Percentiles rank a stretch among this genome's conserved stretches.
phyloP scores from a whole-genome alignment of 2,329 filamentous ascomycete genomes.

The Cladorrhinum sp. region DNA sequence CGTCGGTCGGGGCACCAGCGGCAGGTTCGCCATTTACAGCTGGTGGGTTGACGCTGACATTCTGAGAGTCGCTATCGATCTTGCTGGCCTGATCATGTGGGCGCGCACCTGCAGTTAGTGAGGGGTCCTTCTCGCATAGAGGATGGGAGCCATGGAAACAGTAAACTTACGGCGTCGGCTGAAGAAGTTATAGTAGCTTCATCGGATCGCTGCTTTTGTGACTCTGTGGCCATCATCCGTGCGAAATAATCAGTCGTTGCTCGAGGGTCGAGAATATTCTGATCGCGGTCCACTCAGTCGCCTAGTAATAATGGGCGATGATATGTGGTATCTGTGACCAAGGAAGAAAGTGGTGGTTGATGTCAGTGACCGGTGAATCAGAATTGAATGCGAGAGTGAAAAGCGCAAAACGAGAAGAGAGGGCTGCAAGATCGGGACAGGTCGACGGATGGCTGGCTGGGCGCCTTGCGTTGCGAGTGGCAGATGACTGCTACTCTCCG shows the following conservation, averaged over 20 bases:
- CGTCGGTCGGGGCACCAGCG: conserved; percentile 40
- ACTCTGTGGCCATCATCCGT: conserved; percentile 65
- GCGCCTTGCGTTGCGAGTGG: not conserved
- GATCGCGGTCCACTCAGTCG: conserved; percentile 22
- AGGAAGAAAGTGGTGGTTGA: not conserved
- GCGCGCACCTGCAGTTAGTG: conserved; percentile 29
- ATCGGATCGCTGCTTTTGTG: conserved; percentile 51
- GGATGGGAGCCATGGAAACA: too few relatives aligned
- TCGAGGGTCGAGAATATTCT: conserved; percentile 17
- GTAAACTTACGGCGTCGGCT: conserved; percentile 44
- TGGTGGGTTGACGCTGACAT: conserved; percentile 46
- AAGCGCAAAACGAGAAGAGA: not conserved
- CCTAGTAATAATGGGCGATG: conserved; percentile 13
- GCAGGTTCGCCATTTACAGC: conserved; percentile 47
- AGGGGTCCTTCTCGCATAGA: not conserved
- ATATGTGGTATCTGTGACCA: conserved; percentile 8
- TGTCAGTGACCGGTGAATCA: conserved; percentile 6
- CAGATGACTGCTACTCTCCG: not conserved
- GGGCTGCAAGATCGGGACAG: not conserved
- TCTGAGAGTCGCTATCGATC: conserved; percentile 40
- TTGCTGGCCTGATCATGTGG: conserved; percentile 31
- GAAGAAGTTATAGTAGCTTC: conserved; percentile 51
- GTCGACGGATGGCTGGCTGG: not conserved
- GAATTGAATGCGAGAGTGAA: not conserved
- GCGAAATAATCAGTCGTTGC: conserved; percentile 19